phyloP scores from a whole-genome alignment of 2,329 filamentous ascomycete genomes.

The Podosphaera aphanis region DNA sequence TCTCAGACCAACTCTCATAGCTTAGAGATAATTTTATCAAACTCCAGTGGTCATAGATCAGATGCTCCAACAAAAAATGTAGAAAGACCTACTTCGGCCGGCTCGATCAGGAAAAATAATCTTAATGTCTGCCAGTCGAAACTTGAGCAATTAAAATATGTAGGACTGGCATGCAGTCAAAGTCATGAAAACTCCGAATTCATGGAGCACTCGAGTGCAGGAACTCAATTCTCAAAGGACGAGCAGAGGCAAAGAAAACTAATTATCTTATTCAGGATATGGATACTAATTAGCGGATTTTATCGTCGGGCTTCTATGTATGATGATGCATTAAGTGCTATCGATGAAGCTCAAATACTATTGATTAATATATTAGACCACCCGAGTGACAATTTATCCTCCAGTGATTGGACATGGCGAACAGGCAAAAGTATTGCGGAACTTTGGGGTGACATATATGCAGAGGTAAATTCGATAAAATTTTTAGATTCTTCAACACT shows the following conservation, averaged over 20 bases:
- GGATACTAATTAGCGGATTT: slow-evolving; percentile 73
- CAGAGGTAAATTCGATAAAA: slow-evolving; percentile 37
- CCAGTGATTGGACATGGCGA: slow-evolving; percentile 50
- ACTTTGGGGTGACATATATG: slow-evolving; percentile 61
- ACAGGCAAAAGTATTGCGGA: slow-evolving; percentile 62
- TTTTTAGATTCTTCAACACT: slow-evolving; percentile 12
- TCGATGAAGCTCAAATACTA: slow-evolving; percentile 60
- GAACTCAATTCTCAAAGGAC: slow-evolving; percentile 26
- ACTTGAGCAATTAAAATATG: not conserved
- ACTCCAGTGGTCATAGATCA: not conserved
- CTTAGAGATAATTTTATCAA: not conserved
- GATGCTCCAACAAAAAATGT: not conserved
- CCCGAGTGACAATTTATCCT: slow-evolving; percentile 34
- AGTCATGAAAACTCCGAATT: not conserved
- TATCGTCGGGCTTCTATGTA: slow-evolving; percentile 63
- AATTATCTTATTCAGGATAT: slow-evolving; percentile 48
- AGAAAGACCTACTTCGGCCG: not conserved
- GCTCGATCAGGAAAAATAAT: not conserved
- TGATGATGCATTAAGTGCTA: slow-evolving; percentile 58
- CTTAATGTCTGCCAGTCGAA: not conserved
- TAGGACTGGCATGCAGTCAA: not conserved
- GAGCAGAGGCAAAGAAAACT: slow-evolving; percentile 27
- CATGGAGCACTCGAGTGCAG: slow-evolving; percentile 5
- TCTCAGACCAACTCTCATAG: not conserved
- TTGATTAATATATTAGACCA: slow-evolving; percentile 41